Base-by-base conservation (phyloP, 768 basidiomycete genomes). In the Naematelia encephala region DNA sequence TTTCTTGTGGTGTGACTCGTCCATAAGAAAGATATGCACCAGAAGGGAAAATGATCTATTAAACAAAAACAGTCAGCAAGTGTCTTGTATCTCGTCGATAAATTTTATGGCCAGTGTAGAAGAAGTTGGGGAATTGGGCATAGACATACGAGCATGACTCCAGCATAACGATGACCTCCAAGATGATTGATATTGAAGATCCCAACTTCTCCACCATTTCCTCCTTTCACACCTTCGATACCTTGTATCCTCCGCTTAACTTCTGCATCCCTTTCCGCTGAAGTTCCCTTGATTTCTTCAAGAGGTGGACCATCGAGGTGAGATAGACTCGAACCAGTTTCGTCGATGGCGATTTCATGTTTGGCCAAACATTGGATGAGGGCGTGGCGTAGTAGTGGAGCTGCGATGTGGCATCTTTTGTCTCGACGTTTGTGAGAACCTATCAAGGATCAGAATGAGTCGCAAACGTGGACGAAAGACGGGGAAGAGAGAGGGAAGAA, bases 391-490 rank as follows among this genome's bases (percentile, higher is more conserved):
- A 78, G 67, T 0, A 78, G 51, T 0, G 89, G 88, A 1, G 91
- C 91, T 10, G 88, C 85, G 46, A 97, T 86, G 23, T 84, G 84
- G 77, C 94, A 99, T 60, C 91, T 85, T 73, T 92, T 93, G 78
- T 97, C 94, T 28, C 93, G 82, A 67, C 84, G 84, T 79, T 91
- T 91, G 79, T 98, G 94, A 1, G 92, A 96, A 75, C 93, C 91
- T 93, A 69, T 5, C 3, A 26, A 39, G 34, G 34, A 16, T 39
- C 26, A 46, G 13, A 39, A 8, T 39, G 8, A 8, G 34, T 16
- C 34, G 16, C 16, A 16, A 39, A 39, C 8, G 34, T 8, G 16
- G 34, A 16, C 8, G 34, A 39, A 39, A 39, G 16, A 16, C 34
- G 16, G 45, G 49, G 52, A 45, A 54, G 16, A 29, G 14, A 19